A percentile compares a stretch with the other conserved stretches of the same genome.
phyloP scores from a whole-genome alignment of 257 asterid genomes.

The Solanum chiquidenum region DNA sequence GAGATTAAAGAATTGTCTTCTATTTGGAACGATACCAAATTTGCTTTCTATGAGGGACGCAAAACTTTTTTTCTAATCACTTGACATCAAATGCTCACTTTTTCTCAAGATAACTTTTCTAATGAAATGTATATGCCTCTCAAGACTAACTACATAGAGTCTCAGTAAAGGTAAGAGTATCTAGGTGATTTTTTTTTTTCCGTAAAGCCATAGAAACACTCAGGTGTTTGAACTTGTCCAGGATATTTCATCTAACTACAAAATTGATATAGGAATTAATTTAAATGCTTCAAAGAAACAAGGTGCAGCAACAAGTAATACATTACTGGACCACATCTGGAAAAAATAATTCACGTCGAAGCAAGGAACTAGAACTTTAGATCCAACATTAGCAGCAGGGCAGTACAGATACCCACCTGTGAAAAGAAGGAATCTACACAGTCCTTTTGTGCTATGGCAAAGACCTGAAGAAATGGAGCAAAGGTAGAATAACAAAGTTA shows the following conservation, averaged over 20 bases:
- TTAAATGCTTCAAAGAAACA: not conserved
- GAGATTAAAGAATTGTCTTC: not conserved
- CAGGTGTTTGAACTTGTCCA: not conserved
- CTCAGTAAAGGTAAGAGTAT: not conserved
- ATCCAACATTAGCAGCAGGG: not conserved
- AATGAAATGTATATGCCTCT: not conserved
- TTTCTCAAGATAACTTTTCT: not conserved
- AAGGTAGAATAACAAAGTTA: not conserved
- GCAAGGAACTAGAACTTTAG: not conserved
- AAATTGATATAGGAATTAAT: not conserved
- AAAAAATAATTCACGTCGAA: not conserved
- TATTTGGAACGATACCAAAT: not conserved
- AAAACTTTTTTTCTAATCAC: not conserved
- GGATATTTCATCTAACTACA: not conserved
- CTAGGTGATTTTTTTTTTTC: not conserved
- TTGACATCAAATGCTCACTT: not conserved
- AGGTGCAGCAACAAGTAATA: not conserved
- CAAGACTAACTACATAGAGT: not conserved
- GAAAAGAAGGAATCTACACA: slow-evolving; percentile 84
- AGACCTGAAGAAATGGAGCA: slow-evolving; percentile 50
- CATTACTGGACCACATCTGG: not conserved
- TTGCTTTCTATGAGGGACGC: not conserved
- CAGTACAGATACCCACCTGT: slow-evolving; percentile 43
- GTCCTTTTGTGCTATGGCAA: slow-evolving; percentile 85
- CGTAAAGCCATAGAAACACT: not conserved